Percentiles rank a stretch among this genome's conserved stretches.
phyloP scores from a whole-genome alignment of 108 stramenopile genomes.

The Nitzschia inconspicua region DNA sequence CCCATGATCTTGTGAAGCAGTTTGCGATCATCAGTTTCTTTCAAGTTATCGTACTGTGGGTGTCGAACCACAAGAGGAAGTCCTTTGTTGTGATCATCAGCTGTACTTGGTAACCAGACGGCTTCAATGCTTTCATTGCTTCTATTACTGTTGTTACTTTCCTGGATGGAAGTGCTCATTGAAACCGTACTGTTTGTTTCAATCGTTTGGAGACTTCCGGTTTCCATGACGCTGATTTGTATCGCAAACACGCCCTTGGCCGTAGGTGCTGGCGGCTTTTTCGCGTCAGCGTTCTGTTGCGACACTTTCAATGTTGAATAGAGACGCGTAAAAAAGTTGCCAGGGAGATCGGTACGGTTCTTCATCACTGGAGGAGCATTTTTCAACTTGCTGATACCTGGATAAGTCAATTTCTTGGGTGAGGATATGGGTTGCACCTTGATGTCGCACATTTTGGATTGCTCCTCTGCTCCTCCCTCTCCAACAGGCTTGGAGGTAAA shows the following conservation, averaged over 20 bases:
- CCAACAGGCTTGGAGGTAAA: too few species aligned
- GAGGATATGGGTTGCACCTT: too few species aligned
- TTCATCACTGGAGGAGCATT: not conserved
- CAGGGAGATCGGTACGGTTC: not conserved
- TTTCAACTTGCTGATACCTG: too few species aligned
- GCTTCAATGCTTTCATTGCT: not conserved
- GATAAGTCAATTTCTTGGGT: too few species aligned
- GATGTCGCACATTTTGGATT: too few species aligned
- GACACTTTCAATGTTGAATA: too few species aligned
- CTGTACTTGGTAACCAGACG: constrained; percentile 1
- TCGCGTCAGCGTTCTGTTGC: too few species aligned
- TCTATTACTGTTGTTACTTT: too few species aligned
- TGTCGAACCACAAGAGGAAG: constrained; percentile 2
- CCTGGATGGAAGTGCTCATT: too few species aligned
- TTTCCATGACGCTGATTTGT: not conserved
- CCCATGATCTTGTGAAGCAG: not conserved
- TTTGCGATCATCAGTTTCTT: constrained; percentile 4
- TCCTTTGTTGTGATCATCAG: not conserved
- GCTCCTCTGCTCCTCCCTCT: too few species aligned
- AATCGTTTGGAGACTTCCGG: not conserved
- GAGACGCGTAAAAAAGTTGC: constrained; percentile 1
- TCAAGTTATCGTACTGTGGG: constrained; percentile 1
- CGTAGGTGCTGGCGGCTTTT: not conserved
- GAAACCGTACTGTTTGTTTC: not conserved
- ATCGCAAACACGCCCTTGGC: constrained; percentile 4